These are phyloP conservation scores for Dactylellina cionopaga DNA, from an alignment of 2,329 filamentous ascomycete genomes.

Conservation along the genomic window DNA sequence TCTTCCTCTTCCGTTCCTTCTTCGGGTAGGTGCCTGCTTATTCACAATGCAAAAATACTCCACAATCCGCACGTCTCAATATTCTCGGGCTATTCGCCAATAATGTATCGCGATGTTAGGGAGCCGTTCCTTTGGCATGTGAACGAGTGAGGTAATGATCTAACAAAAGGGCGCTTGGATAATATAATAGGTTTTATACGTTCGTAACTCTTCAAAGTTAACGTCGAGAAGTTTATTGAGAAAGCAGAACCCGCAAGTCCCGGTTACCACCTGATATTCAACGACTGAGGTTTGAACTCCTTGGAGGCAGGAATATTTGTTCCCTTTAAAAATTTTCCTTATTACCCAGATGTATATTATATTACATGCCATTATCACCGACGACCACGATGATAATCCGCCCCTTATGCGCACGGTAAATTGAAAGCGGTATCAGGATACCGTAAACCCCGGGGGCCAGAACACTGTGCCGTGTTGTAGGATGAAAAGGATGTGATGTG, in stretches of 20 bases:
- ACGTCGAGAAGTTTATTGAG: conserved; percentile 19
- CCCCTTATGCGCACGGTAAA: conserved; percentile 37
- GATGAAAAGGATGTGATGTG: conserved; percentile 38
- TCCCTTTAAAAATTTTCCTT: too few relatives aligned
- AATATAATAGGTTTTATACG: not conserved
- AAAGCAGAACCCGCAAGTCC: conserved; percentile 2
- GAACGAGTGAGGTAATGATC: not conserved
- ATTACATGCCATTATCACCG: too few relatives aligned
- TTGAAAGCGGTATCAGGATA: conserved; percentile 30
- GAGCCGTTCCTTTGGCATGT: too few relatives aligned
- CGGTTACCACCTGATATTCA: conserved; percentile 28
- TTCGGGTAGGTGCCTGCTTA: conserved; percentile 51
- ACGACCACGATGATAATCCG: conserved; percentile 31
- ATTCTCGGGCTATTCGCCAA: too few relatives aligned
- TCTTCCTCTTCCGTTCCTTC: conserved; percentile 51
- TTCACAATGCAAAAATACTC: conserved; percentile 4
- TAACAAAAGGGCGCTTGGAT: not conserved
- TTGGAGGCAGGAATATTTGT: conserved; percentile 32
- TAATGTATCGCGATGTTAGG: conserved; percentile 19
- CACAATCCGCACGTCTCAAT: too few relatives aligned
- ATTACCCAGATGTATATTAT: too few relatives aligned
- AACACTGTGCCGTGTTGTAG: conserved; percentile 45
- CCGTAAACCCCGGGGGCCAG: conserved; percentile 32
- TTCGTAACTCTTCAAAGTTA: not conserved
- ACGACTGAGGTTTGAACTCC: conserved; percentile 39